Evolutionary conservation across 2,329 filamentous ascomycete genomes (phyloP), one percentile per base, ranked within the genome.

Genomic region (Paraphaeosphaeria sporulosa): DNA sequence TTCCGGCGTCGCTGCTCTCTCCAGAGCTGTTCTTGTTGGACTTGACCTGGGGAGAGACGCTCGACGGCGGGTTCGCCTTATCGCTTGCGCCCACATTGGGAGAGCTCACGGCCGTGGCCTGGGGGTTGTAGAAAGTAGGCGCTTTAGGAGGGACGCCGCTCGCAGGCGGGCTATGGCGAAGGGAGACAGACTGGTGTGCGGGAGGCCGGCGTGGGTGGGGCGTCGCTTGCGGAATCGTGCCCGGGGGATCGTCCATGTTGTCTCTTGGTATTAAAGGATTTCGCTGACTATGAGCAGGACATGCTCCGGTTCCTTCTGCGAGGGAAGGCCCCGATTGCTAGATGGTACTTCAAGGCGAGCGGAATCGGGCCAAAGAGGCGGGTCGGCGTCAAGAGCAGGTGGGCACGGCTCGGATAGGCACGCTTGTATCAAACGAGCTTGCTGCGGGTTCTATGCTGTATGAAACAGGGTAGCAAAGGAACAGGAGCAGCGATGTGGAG

Each of bases 1-100:
- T 79, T 21, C 82, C 81, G 2, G 81, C 81, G 63, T 83, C 83
- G 65, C 82, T 84, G 70, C 81, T 84, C 69, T 84, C 82, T 17
- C 80, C 81, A 0, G 82, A 84, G 61, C 80, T 82, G 57, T 76
- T 66, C 64, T 79, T 79, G 71, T 76, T 63, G 62, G 68, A 64
- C 36, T 62, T 46, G 23, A 71, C 58, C 36, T 65, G 67, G 8
- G 79, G 75, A 23, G 76, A 78, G 36, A 76, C 62, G 57, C 76
- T 80, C 21, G 79, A 81, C 0, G 79, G 78, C 9, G 80, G 79
- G 55, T 78, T 78, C 43, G 72, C 75, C 56, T 67, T 68, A 67
- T 76, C 71, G 62, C 73, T 77, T 12, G 72, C 67, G n/a, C 68
- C 65, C 15, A 40, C 62, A 27, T 62, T 70, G 38, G 65, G 70